Evolutionary conservation across 495 filamentous ascomycete genomes (phyloP).

Genomic region (Talaromyces wortmannii): DNA sequence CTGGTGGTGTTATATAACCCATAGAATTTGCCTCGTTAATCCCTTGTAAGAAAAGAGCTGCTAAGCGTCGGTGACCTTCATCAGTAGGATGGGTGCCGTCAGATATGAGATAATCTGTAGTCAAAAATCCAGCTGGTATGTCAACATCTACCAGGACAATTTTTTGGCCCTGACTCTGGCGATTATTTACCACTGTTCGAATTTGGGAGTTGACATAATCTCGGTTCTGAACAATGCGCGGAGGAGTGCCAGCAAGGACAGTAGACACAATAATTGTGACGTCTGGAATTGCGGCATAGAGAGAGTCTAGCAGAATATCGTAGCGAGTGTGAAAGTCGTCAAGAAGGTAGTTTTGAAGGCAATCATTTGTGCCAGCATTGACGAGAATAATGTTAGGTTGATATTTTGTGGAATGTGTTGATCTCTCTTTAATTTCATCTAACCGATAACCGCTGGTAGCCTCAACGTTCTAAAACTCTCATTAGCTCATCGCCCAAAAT

Average conservation of each 20-base stretch:
- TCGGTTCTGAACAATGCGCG: not conserved
- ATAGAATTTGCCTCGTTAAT: conserved; percentile 12
- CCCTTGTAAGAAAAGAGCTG: conserved; percentile 40
- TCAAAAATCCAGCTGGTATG: not conserved
- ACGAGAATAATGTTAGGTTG: conserved; percentile 1
- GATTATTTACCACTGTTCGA: not conserved
- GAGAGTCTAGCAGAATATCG: not conserved
- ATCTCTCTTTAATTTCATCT: too few relatives aligned
- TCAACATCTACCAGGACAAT: conserved; percentile 1
- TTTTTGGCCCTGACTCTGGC: not conserved
- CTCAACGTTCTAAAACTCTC: not conserved
- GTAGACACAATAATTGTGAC: not conserved
- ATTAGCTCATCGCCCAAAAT: not conserved
- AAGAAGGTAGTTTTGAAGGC: not conserved
- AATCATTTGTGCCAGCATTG: not conserved
- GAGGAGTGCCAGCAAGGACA: conserved; percentile 22
- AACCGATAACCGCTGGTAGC: not conserved
- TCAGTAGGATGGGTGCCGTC: conserved; percentile 46
- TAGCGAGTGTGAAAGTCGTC: not conserved
- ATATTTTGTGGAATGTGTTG: not conserved
- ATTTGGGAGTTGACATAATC: not conserved
- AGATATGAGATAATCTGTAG: not conserved
- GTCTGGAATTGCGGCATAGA: not conserved
- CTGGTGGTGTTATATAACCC: not conserved
- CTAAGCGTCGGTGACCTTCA: conserved; percentile 46